phyloP scores from a whole-genome alignment of 2,329 filamentous ascomycete species.

The Ophiostoma perfectum region DNA sequence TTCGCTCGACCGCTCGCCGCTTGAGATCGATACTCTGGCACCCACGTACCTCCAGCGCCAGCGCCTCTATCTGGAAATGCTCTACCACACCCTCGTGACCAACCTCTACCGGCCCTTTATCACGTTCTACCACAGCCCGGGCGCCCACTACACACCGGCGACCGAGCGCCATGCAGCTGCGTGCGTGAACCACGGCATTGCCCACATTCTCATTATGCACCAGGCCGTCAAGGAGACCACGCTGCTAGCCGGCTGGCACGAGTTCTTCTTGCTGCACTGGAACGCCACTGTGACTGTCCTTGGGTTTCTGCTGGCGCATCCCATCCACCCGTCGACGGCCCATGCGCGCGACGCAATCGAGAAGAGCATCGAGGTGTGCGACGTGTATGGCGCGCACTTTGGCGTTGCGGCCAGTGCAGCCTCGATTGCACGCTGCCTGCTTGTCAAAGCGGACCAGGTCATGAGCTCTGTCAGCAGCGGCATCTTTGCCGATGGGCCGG shows the following conservation, averaged over 20 bases:
- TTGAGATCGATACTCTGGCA: slow-evolving; percentile 21
- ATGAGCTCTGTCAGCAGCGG: background rate
- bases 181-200: slow-evolving; percentile 36
- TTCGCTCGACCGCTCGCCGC: slow-evolving; percentile 5
- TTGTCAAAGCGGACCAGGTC: background rate
- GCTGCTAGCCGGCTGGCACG: slow-evolving; percentile 36
- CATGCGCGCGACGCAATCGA: slow-evolving; percentile 34
- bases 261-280: slow-evolving; percentile 41
- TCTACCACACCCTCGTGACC: slow-evolving; percentile 37
- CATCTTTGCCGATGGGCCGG: background rate
- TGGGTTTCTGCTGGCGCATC: slow-evolving; percentile 39
- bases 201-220: slow-evolving; percentile 36
- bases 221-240: slow-evolving; percentile 33
- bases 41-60: slow-evolving; percentile 41
- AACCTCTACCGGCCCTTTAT: slow-evolving; percentile 40
- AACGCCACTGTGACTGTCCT: slow-evolving; percentile 38
- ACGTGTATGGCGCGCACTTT: slow-evolving; percentile 35
- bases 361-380: slow-evolving; percentile 35
- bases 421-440: slow-evolving; percentile 29
- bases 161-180: slow-evolving; percentile 31
- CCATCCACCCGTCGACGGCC: slow-evolving; percentile 30
- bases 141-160: slow-evolving; percentile 20
- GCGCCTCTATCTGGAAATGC: slow-evolving; percentile 38
- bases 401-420: slow-evolving; percentile 34
- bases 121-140: slow-evolving; percentile 29